Evolutionary conservation across 768 basidiomycete genomes (phyloP), one percentile per base, ranked within the genome.

Genomic region (Termitomyces bulborhizus): DNA sequence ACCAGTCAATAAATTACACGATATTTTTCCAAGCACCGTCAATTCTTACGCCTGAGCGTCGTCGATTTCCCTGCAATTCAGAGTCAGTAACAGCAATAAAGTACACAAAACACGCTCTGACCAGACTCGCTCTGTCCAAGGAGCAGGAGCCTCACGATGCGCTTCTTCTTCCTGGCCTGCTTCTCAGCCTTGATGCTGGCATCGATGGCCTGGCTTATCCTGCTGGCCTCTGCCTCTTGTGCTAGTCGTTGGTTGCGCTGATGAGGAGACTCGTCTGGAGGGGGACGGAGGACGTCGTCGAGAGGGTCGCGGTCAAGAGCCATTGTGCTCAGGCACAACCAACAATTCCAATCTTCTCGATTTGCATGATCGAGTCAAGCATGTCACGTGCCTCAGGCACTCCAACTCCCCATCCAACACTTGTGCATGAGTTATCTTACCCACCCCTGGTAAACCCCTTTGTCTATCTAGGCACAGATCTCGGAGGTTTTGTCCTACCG

Each of bases 71-170:
- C 88, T 89, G 56, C 24, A 59, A 3, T 52, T 54, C 24, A 32
- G 12, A 2, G 45, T 41, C 16, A 15, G 46, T 16, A 8, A 29
- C 26, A 31, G 12, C 6, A 11, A n/a, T 51, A 24, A 6, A 37
- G 45, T 40, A n/a, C 15, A 40, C 43, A 31, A 24, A 26, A 3
- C 34, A 6, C 36, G 51, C 32, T 69, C 84, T 60, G 66, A 85
- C 88, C 88, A 6, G 84, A 88, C 73, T 92, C 89, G 71, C 85
- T 88, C 74, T 91, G 90, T 6, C 90, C 90, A 1, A 92, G 80
- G 21, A 92, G 74, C 44, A 92, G 72, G 13, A 92, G 76, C 56
- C 86, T 74, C 53, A 92, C 89, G 55, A 88, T 76, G 46, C 79
- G 79, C 66, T 77, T 83, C 76, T 86, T 90, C 71, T 81, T 78